phyloP scores from a whole-genome alignment of 768 basidiomycete genomes.

The Lentinula lateritia region DNA sequence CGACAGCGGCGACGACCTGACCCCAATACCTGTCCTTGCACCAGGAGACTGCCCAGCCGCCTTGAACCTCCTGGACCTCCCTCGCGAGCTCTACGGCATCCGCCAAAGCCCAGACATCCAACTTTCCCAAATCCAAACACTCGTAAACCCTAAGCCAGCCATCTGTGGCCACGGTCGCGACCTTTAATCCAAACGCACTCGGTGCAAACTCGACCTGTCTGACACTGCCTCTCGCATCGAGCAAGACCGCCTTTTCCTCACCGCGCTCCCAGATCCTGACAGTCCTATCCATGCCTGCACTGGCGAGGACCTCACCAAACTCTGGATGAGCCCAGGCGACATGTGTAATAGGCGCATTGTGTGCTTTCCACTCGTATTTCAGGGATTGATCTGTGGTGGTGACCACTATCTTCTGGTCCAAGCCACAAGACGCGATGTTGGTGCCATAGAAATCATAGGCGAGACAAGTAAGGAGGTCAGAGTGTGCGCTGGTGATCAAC shows the following conservation, averaged over 20 bases:
- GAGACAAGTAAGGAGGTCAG: constrained; percentile 79
- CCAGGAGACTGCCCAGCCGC: constrained; percentile 93
- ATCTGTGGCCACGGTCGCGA: constrained; percentile 91
- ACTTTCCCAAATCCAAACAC: constrained; percentile 69
- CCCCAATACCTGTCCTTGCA: constrained; percentile 97
- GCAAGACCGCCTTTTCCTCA: constrained; percentile 68
- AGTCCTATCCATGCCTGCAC: constrained; percentile 84
- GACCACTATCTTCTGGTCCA: constrained; percentile 85
- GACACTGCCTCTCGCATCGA: constrained; percentile 84
- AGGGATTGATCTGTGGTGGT: constrained; percentile 46
- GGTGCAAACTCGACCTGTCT: constrained; percentile 85
- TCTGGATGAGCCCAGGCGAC: constrained; percentile 91
- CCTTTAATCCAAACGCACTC: constrained; percentile 79
- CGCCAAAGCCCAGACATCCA: constrained; percentile 68
- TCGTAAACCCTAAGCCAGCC: constrained; percentile 87
- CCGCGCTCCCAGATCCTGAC: constrained; percentile 94
- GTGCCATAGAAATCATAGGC: constrained; percentile 90
- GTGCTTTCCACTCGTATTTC: constrained; percentile 98
- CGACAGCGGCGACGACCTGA: constrained; percentile 74
- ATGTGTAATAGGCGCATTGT: constrained; percentile 84
- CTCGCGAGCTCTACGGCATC: constrained; percentile 26
- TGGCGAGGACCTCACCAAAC: constrained; percentile 83
- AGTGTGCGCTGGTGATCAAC: constrained; percentile 72
- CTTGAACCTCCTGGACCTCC: constrained; percentile 68
- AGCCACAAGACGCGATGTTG: constrained; percentile 71